Base-by-base conservation (phyloP, 345 rosid species). In the Rhodomyrtus tomentosa region DNA sequence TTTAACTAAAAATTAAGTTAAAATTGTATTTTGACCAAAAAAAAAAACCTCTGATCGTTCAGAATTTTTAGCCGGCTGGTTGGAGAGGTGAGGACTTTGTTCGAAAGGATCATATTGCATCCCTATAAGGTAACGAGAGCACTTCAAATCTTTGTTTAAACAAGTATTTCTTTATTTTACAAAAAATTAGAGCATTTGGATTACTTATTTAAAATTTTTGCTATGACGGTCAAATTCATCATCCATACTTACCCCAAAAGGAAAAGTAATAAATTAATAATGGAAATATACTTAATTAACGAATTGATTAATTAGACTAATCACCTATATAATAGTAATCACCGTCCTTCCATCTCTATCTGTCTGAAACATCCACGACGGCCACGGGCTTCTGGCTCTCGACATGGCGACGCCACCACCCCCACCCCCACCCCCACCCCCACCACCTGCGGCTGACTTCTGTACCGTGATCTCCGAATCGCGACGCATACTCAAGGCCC, bases 401-500 rank as follows among this genome's bases (percentile, higher is more conserved):
- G 25, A 11, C 84, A 85, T 85, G 87, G 86, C 85, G 13, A 22
- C 82, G 22, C 40, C 86, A 14, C 49, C 80, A 4, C 25, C 87
- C n/a, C 53, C 84, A 18, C 36, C 83, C 20, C 21, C 86, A 9
- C 40, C 72, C 3, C 18, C 87, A n/a, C n/a, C n/a, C 29, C 54
- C 84, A 12, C 51, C 72, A 20, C 85, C 85, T 52, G 10, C 87
- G 36, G 86, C 90, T 42, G 85, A 87, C 81, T 84, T 92, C 55
- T 76, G 89, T 84, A 54, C 91, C 8, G 79, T 93, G 82, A 72
- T 91, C 48, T 83, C 92, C 1, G 96, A 93, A 90, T 91, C 98
- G 11, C 90, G 84, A 27, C 93, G 95, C 51, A 93, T 95, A 56
- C 88, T 93, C 87, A 92, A 90, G 76, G 93, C 98, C 38, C 98